Percentiles rank a stretch among this genome's conserved stretches.
These are phyloP conservation scores for Ampelocalamus luodianensis DNA, from an alignment of 176 grass and related monocot genomes.

Conservation along the genomic window DNA sequence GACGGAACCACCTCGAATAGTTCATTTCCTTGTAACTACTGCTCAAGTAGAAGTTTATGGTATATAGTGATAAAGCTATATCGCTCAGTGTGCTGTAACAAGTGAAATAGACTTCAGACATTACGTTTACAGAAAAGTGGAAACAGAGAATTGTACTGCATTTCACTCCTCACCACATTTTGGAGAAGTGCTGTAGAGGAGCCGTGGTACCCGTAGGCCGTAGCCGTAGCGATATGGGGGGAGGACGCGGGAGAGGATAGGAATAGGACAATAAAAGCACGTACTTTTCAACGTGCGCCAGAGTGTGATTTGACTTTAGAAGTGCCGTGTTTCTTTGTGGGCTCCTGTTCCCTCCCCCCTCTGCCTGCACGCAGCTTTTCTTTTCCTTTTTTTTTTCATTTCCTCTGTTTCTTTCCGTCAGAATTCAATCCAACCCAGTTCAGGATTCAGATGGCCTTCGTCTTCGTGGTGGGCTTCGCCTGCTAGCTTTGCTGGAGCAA, in stretches of 20 bases:
- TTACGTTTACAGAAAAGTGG: background rate
- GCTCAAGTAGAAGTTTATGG: too few relatives aligned
- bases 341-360: background rate
- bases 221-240: background rate
- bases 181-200: too few relatives aligned
- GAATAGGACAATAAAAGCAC: slow-evolving; percentile 15
- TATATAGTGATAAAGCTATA: background rate
- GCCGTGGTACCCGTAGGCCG: slow-evolving; percentile 1
- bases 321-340: background rate
- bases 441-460: slow-evolving; percentile 5
- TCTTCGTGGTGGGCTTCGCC: background rate
- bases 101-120: background rate
- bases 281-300: slow-evolving; percentile 56
- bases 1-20: too few relatives aligned
- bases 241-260: background rate
- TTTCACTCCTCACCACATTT: background rate
- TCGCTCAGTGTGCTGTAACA: background rate
- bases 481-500: background rate
- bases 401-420: background rate
- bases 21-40: too few relatives aligned
- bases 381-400: background rate
- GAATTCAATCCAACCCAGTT: background rate
- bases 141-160: background rate
- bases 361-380: background rate
- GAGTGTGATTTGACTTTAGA: slow-evolving; percentile 58